Evolutionary conservation across 768 basidiomycete species (phyloP), one percentile per base, ranked within the genome.

Genomic region (Chalciporus chontae): DNA sequence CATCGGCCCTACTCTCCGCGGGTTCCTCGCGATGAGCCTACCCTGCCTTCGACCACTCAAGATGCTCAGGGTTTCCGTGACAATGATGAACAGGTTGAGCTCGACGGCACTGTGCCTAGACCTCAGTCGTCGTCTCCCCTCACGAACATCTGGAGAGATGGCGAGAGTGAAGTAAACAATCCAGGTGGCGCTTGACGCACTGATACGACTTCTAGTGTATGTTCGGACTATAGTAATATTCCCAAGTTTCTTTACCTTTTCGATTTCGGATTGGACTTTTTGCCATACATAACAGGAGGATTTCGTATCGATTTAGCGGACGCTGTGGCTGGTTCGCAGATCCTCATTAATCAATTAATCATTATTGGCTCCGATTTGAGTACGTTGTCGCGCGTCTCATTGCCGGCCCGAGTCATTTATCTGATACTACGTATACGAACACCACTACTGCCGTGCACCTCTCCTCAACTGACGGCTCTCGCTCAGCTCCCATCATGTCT

Each of bases 1-100:
- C 85, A 92, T 60, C 75, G 73, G n/a, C 87, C 90, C 0, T 79
- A 87, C 63, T 72, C 83, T 5, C 87, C 89, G 15, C 83, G 87
- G 37, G 78, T 82, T 51, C 69, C 71, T 38, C 75, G 72, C 31
- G 74, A 73, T 1, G 66, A 71, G 5, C 58, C 62, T 2, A 51
- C 68, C 8, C 73, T 85, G 8, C 81, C 81, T 63, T 74, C 55
- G 44, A 58, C 46, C 57, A 52, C 17, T 17, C 58, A 54, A 10
- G 59, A 55, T 34, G 11, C 9, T n/a, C 45, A 53, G 29, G 40
- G 10, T 34, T 62, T 51, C 34, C 42, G 39, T 9, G 57, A 68
- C 18, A 36, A 24, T 26, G 47, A 19, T 8, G 67, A 69, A 15
- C 53, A 62, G n/a, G 24, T 63, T 9, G 67, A 65, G n/a, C 65